phyloP scores from a whole-genome alignment of 2,329 filamentous ascomycete genomes.

The Calonectria pseudoreteaudii region DNA sequence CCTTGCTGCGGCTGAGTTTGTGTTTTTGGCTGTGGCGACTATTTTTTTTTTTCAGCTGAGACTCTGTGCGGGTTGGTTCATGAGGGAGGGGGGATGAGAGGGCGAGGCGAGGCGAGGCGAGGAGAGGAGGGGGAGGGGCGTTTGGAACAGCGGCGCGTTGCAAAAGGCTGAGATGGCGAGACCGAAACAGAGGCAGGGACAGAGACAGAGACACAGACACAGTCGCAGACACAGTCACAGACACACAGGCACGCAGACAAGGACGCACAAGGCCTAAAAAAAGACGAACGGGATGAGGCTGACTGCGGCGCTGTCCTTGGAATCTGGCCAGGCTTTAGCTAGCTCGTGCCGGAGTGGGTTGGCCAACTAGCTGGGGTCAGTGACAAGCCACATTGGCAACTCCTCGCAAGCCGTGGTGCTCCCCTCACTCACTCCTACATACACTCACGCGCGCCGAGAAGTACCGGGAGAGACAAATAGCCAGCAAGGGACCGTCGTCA shows the following conservation, averaged over 20 bases:
- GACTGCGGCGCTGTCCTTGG: background rate
- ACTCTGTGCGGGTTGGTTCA: background rate
- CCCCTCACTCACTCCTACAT: constrained; percentile 6
- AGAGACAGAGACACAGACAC: background rate
- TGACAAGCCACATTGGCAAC: constrained; percentile 19
- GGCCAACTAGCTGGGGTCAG: constrained; percentile 16
- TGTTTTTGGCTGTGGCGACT: background rate
- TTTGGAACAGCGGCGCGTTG: background rate
- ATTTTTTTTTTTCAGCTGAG: background rate
- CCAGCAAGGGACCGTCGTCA: background rate
- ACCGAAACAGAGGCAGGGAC: background rate
- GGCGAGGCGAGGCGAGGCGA: background rate
- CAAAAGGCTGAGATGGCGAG: background rate
- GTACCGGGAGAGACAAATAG: background rate
- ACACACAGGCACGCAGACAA: background rate
- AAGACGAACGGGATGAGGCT: background rate
- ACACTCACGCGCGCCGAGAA: background rate
- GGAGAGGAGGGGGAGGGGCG: background rate
- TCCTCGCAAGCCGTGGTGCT: background rate
- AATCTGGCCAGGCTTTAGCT: background rate
- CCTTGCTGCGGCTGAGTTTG: constrained; percentile 12
- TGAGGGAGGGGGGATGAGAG: background rate
- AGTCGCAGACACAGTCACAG: background rate
- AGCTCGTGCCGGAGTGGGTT: background rate
- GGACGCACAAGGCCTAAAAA: background rate